Conservation (phyloP, 108 stramenopile genomes). For the Epipyxis sp. region DNA sequence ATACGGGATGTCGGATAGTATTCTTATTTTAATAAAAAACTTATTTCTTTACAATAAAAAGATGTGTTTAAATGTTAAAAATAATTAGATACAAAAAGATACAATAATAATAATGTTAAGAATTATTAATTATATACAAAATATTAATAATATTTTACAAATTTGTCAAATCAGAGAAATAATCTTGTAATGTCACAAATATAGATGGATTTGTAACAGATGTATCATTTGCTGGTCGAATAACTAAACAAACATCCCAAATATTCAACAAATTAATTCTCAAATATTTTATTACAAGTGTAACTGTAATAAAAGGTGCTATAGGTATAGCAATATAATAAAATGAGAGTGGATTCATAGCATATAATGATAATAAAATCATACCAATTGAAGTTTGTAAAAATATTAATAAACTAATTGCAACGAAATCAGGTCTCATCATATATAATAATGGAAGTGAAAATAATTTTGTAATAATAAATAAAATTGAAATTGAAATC, state of each 20-base stretch:
- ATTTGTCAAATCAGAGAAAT: too few species aligned
- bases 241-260: conserved; percentile 14
- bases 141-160: too few species aligned
- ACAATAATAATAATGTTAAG: too few species aligned
- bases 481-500: neutral
- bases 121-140: too few species aligned
- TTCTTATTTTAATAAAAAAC: too few species aligned
- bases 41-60: too few species aligned
- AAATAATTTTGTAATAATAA: neutral
- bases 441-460: neutral
- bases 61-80: too few species aligned
- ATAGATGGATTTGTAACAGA: too few species aligned
- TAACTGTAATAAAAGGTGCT: neutral
- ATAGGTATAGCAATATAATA: neutral
- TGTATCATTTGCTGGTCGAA: conserved; percentile 25
- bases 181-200: too few species aligned
- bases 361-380: neutral
- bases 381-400: neutral
- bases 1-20: too few species aligned
- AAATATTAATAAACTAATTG: neutral
- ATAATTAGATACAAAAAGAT: too few species aligned
- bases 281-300: neutral
- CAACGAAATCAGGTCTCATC: neutral
- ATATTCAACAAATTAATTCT: neutral
- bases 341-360: neutral